These are phyloP conservation scores for Aspergillus coremiiformis DNA, from an alignment of 495 filamentous ascomycete species.

Conservation along the genomic window DNA sequence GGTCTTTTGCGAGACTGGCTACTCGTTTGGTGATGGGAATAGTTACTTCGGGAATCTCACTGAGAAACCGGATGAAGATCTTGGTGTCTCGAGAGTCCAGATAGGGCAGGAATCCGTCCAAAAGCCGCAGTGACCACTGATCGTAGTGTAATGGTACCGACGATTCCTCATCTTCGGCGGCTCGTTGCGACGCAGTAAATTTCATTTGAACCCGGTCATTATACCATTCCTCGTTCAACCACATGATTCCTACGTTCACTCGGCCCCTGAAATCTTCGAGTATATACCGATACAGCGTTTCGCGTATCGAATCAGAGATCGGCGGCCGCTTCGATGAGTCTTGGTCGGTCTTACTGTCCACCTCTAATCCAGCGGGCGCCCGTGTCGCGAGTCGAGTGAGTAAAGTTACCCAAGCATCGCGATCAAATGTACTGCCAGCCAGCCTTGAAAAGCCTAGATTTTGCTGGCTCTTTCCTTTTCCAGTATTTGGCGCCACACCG, in stretches of 20 bases:
- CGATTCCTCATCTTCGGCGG: constrained; percentile 32
- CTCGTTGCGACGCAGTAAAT: constrained; percentile 29
- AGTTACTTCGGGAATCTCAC: constrained; percentile 80
- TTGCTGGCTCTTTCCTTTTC: constrained; percentile 33
- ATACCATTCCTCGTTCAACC: constrained; percentile 98
- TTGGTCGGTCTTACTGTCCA: constrained; percentile 30
- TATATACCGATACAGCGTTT: constrained; percentile 73
- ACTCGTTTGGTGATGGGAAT: constrained; percentile 61
- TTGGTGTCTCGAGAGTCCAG: constrained; percentile 76
- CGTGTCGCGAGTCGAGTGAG: constrained; percentile 82
- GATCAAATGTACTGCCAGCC: constrained; percentile 77
- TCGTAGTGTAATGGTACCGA: constrained; percentile 57
- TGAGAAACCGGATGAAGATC: constrained; percentile 78
- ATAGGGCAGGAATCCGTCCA: constrained; percentile 85
- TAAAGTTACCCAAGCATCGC: constrained; percentile 85
- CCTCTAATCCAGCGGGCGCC: constrained; percentile 59
- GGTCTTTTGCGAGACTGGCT: constrained; percentile 77
- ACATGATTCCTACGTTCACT: constrained; percentile 78
- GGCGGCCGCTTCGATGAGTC: constrained; percentile 20
- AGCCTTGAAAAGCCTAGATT: constrained; percentile 66
- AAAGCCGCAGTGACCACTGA: constrained; percentile 66
- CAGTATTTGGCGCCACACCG: constrained; percentile 52
- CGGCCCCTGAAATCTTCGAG: constrained; percentile 84
- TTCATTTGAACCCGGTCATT: constrained; percentile 65
- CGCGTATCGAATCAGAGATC: constrained; percentile 63